Conservation (phyloP, 2,329 filamentous ascomycete genomes). For the Tricladium varicosporioides region DNA sequence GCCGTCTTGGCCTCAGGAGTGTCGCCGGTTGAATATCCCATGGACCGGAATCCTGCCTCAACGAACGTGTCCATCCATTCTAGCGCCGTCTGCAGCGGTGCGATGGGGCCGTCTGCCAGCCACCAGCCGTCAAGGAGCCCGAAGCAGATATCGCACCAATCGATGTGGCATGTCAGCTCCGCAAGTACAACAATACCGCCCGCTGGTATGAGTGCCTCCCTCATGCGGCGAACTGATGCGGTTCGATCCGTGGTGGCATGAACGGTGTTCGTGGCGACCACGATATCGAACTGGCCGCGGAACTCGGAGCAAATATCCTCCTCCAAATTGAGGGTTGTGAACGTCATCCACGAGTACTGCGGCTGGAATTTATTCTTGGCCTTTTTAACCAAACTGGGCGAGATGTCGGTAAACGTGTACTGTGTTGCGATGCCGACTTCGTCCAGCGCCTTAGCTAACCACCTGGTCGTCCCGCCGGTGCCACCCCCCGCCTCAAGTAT, state of each 20-base stretch:
- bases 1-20: too few relatives aligned
- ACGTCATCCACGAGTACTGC: constrained; percentile 26
- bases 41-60: background rate
- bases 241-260: constrained; percentile 14
- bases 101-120: background rate
- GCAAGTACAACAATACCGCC: background rate
- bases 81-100: background rate
- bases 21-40: too few relatives aligned
- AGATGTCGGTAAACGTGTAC: constrained; percentile 46
- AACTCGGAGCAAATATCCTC: constrained; percentile 9
- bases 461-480: constrained; percentile 41
- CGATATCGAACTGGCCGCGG: constrained; percentile 12
- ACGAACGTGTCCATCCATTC: background rate
- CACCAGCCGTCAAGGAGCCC: background rate
- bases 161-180: background rate
- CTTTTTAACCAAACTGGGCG: constrained; percentile 28
- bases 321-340: constrained; percentile 16
- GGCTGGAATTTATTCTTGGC: constrained; percentile 22
- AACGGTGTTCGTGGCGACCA: constrained; percentile 21
- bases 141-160: background rate
- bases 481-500: constrained; percentile 46
- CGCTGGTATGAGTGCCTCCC: background rate
- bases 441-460: constrained; percentile 32
- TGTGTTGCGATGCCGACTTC: constrained; percentile 27
- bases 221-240: background rate